These are phyloP conservation scores for Chrysosporium keratinophilum DNA, from an alignment of 2,329 filamentous ascomycete genomes.

Conservation along the genomic window DNA sequence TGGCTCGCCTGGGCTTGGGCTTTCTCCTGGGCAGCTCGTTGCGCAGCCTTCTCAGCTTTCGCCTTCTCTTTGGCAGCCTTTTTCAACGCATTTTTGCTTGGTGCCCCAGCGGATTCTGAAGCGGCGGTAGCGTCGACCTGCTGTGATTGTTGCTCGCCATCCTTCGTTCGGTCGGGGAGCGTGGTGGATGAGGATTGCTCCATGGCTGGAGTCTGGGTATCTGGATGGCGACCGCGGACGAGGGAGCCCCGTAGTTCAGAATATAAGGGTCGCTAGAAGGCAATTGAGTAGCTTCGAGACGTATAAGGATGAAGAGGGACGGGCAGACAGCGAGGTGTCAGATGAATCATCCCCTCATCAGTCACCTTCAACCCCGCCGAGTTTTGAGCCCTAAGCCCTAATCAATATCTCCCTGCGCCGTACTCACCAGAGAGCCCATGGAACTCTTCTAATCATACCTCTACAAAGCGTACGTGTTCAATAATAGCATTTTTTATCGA, in stretches of 20 bases:
- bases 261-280: background rate
- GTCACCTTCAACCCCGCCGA: slow-evolving; percentile 2
- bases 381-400: slow-evolving; percentile 10
- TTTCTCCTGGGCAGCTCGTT: slow-evolving; percentile 62
- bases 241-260: background rate
- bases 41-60: slow-evolving; percentile 66
- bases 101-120: slow-evolving; percentile 35
- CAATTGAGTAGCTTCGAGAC: background rate
- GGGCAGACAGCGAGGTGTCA: background rate
- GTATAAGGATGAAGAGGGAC: background rate
- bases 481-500: background rate
- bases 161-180: slow-evolving; percentile 14
- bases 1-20: slow-evolving; percentile 56
- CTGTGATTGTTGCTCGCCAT: slow-evolving; percentile 11
- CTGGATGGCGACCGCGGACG: background rate
- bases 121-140: slow-evolving; percentile 26
- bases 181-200: slow-evolving; percentile 14
- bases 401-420: background rate
- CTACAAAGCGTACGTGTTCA: background rate
- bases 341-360: slow-evolving; percentile 7
- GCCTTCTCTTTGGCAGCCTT: slow-evolving; percentile 86
- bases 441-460: too few species aligned
- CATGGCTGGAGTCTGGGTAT: slow-evolving; percentile 10
- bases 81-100: slow-evolving; percentile 72
- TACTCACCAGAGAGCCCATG: too few species aligned